Conservation (phyloP, 257 asterid genomes). For the Leptodermis oblonga region DNA sequence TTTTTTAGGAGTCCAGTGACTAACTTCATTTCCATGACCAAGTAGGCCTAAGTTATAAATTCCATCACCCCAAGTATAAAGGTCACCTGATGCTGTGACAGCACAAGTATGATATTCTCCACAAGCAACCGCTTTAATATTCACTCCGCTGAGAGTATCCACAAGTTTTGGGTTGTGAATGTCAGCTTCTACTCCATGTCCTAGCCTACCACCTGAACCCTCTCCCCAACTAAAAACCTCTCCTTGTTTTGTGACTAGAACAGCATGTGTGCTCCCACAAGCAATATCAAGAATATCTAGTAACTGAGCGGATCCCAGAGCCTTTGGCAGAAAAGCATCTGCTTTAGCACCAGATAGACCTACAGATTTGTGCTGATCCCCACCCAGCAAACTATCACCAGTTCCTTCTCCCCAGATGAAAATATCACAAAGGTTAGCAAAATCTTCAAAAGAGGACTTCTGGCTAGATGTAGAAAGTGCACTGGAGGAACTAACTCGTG, state of each 20-base stretch:
- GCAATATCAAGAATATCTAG: conserved; percentile 49
- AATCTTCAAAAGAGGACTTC: conserved; percentile 46
- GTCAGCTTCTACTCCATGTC: conserved; percentile 63
- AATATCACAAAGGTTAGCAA: conserved; percentile 40
- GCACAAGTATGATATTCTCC: conserved; percentile 80
- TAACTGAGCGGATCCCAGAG: conserved; percentile 48
- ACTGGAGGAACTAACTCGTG: conserved; percentile 48
- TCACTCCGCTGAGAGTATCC: conserved; percentile 39
- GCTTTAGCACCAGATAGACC: conserved; percentile 26
- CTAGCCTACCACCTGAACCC: conserved; percentile 60
- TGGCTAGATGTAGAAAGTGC: conserved; percentile 51
- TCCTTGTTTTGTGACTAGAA: conserved; percentile 55
- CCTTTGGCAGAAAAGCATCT: conserved; percentile 50
- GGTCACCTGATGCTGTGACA: conserved; percentile 53
- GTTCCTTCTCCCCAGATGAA: conserved; percentile 71
- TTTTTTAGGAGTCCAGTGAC: conserved; percentile 63
- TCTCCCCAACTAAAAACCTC: conserved; percentile 72
- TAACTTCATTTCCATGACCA: conserved; percentile 59
- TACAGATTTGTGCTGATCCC: conserved; percentile 30
- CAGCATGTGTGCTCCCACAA: conserved; percentile 61
- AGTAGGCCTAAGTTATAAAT: conserved; percentile 53
- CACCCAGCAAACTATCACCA: conserved; percentile 51
- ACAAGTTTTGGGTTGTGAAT: conserved; percentile 41
- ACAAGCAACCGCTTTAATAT: conserved; percentile 47
- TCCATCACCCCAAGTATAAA: conserved; percentile 81